Percentiles rank a stretch among this genome's conserved stretches.
Evolutionary conservation across 495 filamentous ascomycete genomes (phyloP).

Genomic region (Talaromyces proteolyticus): DNA sequence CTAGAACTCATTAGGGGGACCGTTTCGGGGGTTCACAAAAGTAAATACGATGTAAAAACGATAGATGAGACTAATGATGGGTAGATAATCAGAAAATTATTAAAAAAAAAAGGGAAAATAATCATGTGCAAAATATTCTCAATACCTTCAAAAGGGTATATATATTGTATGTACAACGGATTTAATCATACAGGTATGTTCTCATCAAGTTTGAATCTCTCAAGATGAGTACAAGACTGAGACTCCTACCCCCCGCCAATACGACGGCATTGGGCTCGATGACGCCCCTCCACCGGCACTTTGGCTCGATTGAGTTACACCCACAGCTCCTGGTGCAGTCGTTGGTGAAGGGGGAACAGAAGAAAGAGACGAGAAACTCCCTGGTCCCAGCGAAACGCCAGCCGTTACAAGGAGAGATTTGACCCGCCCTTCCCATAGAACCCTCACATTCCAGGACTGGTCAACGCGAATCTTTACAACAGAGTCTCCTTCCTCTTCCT

Average conservation of each 20-base stretch:
- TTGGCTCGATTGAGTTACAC: slow-evolving; percentile 10
- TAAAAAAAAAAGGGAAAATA: background rate
- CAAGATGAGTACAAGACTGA: slow-evolving; percentile 91
- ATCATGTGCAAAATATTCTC: background rate
- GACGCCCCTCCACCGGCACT: slow-evolving; percentile 58
- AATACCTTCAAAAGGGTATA: too few relatives aligned
- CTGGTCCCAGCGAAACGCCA: slow-evolving; percentile 65
- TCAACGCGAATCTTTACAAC: slow-evolving; percentile 88
- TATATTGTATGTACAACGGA: slow-evolving; percentile 23
- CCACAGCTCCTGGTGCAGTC: slow-evolving; percentile 5
- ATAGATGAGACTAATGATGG: too few relatives aligned
- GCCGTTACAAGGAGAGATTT: slow-evolving; percentile 92
- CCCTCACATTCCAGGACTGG: slow-evolving; percentile 73
- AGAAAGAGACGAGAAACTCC: slow-evolving; percentile 33
- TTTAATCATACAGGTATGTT: background rate
- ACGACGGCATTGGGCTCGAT: slow-evolving; percentile 48
- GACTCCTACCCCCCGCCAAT: slow-evolving; percentile 63
- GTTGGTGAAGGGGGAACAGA: slow-evolving; percentile 15
- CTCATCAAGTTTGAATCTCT: slow-evolving; percentile 21
- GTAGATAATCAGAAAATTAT: slow-evolving; percentile 1
- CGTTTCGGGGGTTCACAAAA: background rate
- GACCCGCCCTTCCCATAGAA: slow-evolving; percentile 90
- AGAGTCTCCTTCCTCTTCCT: slow-evolving; percentile 64
- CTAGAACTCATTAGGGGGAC: background rate
- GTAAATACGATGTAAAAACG: background rate